Base-by-base conservation (phyloP, 2,329 filamentous ascomycete genomes). In the Pseudogymnoascus sp. region DNA sequence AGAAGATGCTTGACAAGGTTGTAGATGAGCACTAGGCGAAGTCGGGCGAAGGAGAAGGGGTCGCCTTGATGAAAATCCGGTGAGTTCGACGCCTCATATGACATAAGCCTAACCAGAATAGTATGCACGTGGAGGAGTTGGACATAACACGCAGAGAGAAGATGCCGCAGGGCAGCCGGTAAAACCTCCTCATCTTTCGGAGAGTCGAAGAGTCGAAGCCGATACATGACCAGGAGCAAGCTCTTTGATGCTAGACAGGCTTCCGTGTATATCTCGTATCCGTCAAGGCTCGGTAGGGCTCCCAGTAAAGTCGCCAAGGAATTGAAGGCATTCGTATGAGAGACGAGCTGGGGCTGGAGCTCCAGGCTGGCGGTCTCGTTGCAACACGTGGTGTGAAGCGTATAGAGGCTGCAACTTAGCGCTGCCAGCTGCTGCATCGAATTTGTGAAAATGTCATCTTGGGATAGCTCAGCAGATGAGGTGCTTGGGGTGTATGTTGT, bases 271-370 rank as follows among this genome's bases (percentile, higher is more conserved):
- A 59, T 59, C 57, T 59, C 57, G 57, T 59, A 59, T 21, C 13
- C 57, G 34, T 59, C 57, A 59, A 59, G 33, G 35, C 57, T 41
- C 2, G 35, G 34, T 48, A 30, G 9, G 34, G 57, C 35, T 48
- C 33, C 35, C 35, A 59, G 57, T 59, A 59, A 45, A 59, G 15
- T 59, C 57, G 57, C 57, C 57, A 59, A 59, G 35, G 57, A 59
- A 59, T 59, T 41, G 57, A 59, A 59, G 57, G 57, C 57, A n/a
- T 59, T 59, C 37, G 57, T 59, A 45, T 59, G 57, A 59, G 57
- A 59, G 33, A 59, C 57, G 35, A 26, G 35, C n/a, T 59, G 57
- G 57, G 57, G 57, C 33, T 59, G 57, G 19, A 59, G 35, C 35
- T 59, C 57, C 18, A 59, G 35, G 15, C 57, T 41, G 57, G 57